phyloP scores from a whole-genome alignment of 352 stramenopile species.

The Phytopythium ostracodes region DNA sequence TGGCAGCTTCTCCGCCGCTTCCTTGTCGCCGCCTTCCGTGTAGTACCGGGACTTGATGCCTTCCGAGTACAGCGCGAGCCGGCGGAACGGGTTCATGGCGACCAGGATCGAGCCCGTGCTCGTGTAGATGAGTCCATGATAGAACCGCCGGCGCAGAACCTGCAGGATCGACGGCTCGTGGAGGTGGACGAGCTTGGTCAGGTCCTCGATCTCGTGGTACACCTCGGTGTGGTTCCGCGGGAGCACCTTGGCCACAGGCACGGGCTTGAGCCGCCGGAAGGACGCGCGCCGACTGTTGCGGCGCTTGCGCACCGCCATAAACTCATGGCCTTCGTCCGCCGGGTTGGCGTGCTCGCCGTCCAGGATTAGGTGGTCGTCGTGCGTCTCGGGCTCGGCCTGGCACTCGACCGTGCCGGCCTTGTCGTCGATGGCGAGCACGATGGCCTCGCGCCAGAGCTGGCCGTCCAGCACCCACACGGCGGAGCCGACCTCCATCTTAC shows the following conservation, averaged over 20 bases:
- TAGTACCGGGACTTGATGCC: conserved; percentile 72
- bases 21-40: conserved; percentile 38
- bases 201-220: conserved; percentile 77
- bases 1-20: conserved; percentile 51
- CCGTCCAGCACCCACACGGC: conserved; percentile 75
- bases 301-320: conserved; percentile 40
- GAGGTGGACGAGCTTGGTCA: conserved; percentile 89
- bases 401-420: conserved; percentile 46
- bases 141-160: conserved; percentile 76
- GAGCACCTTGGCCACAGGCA: conserved; percentile 43
- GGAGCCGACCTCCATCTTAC: conserved; percentile 62
- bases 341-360: conserved; percentile 20
- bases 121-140: conserved; percentile 87
- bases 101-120: conserved; percentile 84
- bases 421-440: conserved; percentile 44
- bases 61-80: conserved; percentile 68
- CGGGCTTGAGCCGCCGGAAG: conserved; percentile 25
- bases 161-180: conserved; percentile 90
- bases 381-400: conserved; percentile 39
- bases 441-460: conserved; percentile 69
- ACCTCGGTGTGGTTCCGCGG: conserved; percentile 52
- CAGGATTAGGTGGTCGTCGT: conserved; percentile 28
- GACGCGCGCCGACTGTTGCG: conserved; percentile 48
- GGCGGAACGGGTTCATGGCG: conserved; percentile 80
- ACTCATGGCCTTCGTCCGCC: conserved; percentile 29